These are phyloP conservation scores for Tuber magnatum DNA, from an alignment of 495 filamentous ascomycete genomes.

Conservation along the genomic window DNA sequence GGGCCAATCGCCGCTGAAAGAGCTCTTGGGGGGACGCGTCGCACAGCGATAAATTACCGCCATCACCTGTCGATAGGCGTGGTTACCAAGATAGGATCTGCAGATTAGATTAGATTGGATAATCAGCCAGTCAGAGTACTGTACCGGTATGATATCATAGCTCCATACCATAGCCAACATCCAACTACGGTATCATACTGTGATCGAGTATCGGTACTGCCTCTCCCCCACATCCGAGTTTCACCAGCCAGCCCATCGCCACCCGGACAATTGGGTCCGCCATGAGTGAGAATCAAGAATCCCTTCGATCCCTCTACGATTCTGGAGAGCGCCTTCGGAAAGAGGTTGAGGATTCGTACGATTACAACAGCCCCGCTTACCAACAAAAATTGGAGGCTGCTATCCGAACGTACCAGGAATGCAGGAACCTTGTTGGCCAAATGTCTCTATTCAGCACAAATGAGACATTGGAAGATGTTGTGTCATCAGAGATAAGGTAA, in stretches of 20 bases:
- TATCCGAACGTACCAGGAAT: slow-evolving; percentile 64
- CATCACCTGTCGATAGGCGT: not conserved
- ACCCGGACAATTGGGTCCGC: not conserved
- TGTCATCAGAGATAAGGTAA: slow-evolving; percentile 74
- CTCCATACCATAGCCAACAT: not conserved
- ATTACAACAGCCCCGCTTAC: slow-evolving; percentile 58
- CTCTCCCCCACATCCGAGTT: not conserved
- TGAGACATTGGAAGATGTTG: slow-evolving; percentile 79
- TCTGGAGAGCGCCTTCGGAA: slow-evolving; percentile 22
- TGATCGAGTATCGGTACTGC: too few species aligned
- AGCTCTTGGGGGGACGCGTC: slow-evolving; percentile 6
- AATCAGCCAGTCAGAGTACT: not conserved
- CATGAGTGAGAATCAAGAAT: slow-evolving; percentile 27
- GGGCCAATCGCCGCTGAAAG: not conserved
- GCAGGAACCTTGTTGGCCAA: slow-evolving; percentile 58
- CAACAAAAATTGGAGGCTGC: slow-evolving; percentile 59
- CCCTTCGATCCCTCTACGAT: slow-evolving; percentile 29
- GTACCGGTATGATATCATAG: not conserved
- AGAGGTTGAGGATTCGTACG: slow-evolving; percentile 39
- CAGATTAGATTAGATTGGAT: slow-evolving; percentile 28
- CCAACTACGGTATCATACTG: too few species aligned
- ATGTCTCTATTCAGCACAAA: slow-evolving; percentile 83
- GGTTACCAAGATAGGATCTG: slow-evolving; percentile 6
- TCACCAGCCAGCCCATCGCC: not conserved
- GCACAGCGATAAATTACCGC: not conserved